phyloP scores from a whole-genome alignment of 352 stramenopile species.

The Globisporangium yorkense region DNA sequence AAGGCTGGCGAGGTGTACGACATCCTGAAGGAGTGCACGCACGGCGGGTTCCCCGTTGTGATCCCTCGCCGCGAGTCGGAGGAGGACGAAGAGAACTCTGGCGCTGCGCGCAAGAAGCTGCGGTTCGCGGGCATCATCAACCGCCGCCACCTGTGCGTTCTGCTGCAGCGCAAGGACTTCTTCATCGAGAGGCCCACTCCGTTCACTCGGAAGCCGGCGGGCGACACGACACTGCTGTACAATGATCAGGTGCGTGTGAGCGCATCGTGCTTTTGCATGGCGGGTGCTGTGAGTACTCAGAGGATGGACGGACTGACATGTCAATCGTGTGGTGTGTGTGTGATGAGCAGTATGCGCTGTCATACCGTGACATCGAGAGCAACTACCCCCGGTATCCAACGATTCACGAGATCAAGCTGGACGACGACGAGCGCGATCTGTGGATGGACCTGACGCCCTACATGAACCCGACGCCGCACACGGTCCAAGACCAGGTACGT shows the following conservation, averaged over 20 bases:
- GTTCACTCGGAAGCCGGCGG: constrained; percentile 70
- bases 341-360: constrained; percentile 55
- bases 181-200: constrained; percentile 70
- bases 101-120: constrained; percentile 19
- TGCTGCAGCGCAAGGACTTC: constrained; percentile 85
- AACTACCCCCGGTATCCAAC: constrained; percentile 80
- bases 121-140: constrained; percentile 76
- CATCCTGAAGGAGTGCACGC: constrained; percentile 57
- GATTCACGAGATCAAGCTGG: constrained; percentile 85
- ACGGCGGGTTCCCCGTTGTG: constrained; percentile 75
- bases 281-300: too few species aligned
- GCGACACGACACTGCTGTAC: constrained; percentile 78
- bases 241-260: constrained; percentile 52
- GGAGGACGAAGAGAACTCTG: constrained; percentile 17
- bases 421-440: constrained; percentile 84
- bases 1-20: constrained; percentile 81
- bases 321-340: neutral
- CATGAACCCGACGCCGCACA: constrained; percentile 95
- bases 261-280: too few species aligned
- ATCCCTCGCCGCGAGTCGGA: constrained; percentile 34
- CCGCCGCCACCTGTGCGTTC: constrained; percentile 64
- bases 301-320: neutral
- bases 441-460: constrained; percentile 96
- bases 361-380: constrained; percentile 80
- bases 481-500: constrained; percentile 85